Conservation (phyloP, 2,329 filamentous ascomycete species). For the Acarospora socialis region DNA sequence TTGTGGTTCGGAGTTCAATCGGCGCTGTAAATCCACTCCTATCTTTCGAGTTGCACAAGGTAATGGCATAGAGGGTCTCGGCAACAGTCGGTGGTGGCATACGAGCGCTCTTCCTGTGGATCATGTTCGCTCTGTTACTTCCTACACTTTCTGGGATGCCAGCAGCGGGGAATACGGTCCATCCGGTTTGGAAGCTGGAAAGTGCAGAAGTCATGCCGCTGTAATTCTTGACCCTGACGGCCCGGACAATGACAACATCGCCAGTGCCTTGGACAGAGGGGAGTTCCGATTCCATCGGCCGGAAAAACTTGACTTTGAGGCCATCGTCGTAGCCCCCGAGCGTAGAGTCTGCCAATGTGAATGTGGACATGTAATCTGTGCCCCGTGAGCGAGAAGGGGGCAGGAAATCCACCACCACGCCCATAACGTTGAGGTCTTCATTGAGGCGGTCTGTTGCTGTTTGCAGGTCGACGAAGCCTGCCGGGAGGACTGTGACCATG, state of each 20-base stretch:
- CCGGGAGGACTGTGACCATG: constrained; percentile 22
- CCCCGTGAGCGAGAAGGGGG: constrained; percentile 37
- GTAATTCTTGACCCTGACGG: constrained; percentile 31
- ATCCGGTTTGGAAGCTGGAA: constrained; percentile 9
- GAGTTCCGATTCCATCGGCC: constrained; percentile 26
- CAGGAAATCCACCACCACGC: constrained; percentile 53
- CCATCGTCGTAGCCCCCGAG: constrained; percentile 29
- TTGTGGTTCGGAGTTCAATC: neutral
- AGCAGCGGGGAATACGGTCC: constrained; percentile 11
- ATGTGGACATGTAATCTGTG: constrained; percentile 45
- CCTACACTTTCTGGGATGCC: constrained; percentile 11
- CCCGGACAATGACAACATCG: constrained; percentile 51
- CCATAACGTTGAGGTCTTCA: constrained; percentile 45
- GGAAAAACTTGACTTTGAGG: constrained; percentile 47
- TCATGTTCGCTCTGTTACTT: constrained; percentile 1
- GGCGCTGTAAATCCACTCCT: constrained; percentile 4
- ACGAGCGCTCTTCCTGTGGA: constrained; percentile 4
- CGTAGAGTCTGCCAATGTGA: constrained; percentile 48
- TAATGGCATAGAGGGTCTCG: constrained; percentile 15
- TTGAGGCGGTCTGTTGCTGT: constrained; percentile 27
- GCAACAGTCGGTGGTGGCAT: constrained; percentile 3
- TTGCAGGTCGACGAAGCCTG: constrained; percentile 33
- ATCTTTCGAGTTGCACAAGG: constrained; percentile 16
- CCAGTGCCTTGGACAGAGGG: constrained; percentile 34
- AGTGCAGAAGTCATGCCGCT: constrained; percentile 17